phyloP scores from a whole-genome alignment of 2,329 filamentous ascomycete genomes.

The Corynespora cassiicola region DNA sequence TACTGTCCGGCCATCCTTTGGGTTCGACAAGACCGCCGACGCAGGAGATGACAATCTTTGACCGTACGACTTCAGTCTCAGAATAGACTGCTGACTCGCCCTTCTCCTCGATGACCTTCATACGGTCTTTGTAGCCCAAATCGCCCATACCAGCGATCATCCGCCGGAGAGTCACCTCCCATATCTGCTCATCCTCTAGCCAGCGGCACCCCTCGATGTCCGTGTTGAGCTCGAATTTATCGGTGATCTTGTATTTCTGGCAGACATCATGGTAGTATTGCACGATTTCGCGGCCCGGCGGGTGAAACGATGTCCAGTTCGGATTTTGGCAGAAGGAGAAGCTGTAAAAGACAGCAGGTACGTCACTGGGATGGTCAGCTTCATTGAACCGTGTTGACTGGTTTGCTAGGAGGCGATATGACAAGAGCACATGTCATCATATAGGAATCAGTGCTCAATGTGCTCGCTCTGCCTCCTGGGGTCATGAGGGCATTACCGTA shows the following conservation, averaged over 20 bases:
- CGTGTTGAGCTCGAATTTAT: slow-evolving; percentile 66
- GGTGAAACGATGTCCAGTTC: slow-evolving; percentile 58
- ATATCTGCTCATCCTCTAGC: slow-evolving; percentile 60
- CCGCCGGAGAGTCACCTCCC: slow-evolving; percentile 61
- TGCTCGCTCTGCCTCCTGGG: not conserved
- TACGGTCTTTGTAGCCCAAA: slow-evolving; percentile 56
- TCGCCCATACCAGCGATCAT: slow-evolving; percentile 62
- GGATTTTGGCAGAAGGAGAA: slow-evolving; percentile 63
- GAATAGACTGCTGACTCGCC: slow-evolving; percentile 57
- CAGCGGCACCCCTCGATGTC: slow-evolving; percentile 61
- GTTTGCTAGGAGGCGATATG: no score
- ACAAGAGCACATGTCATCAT: no score
- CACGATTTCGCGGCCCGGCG: slow-evolving; percentile 58
- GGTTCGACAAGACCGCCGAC: slow-evolving; percentile 65
- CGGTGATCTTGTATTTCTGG: slow-evolving; percentile 58
- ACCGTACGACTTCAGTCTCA: slow-evolving; percentile 58
- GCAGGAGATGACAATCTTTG: slow-evolving; percentile 62
- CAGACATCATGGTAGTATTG: slow-evolving; percentile 62
- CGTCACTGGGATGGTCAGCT: slow-evolving; percentile 39
- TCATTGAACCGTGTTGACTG: not conserved
- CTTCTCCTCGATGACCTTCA: no score
- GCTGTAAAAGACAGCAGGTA: slow-evolving; percentile 62
- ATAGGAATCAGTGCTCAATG: not conserved
- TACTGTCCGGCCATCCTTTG: slow-evolving; percentile 55
- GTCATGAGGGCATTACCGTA: slow-evolving; percentile 51